Base-by-base conservation (phyloP, 306 rosid genomes). In the Cucurbita argyrosperma region DNA sequence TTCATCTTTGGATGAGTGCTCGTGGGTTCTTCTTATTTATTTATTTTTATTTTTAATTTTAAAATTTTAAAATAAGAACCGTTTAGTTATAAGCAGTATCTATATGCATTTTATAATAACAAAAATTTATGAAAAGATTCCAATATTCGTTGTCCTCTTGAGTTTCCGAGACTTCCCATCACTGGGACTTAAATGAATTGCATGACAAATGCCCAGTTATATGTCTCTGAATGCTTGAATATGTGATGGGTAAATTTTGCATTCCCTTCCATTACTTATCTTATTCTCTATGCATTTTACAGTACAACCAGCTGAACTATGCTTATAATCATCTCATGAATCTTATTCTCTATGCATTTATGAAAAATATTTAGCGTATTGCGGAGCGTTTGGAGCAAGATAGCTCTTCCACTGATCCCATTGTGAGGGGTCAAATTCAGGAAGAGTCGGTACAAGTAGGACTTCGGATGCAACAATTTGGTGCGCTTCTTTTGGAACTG, bases 401-500 rank as follows among this genome's bases (percentile, higher is more conserved):
- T 76, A 82, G 88, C 65, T 72, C 82, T 57, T 89, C 95, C 75
- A 40, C 85, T 53, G 96, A 91, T 82, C 77, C 79, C 39, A 72
- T 65, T 54, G 59, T 79, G 60, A 85, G 99, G 78, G 83, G 84
- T 70, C 96, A 89, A 82, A 84, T 95, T 79, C 96, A 91, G 83
- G 78, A 89, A 57, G 97, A 95, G 75, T 80, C 97, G 2, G 70
- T 81, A 79, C 96, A 86, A 75, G 78, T 87, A 54, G 99, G 96
- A 60, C 77, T 95, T 85, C 85, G 87, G 49, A 84, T 88, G 90
- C 97, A 91, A 80, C 97, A 95, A 78, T 83, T 95, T 78, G 99
- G 99, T 9, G 83, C 97, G 19, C 87, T 91, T 83, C 82, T 95
- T 70, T 91, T 95, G 76, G 99, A 95, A 92, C 96, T 95, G 80